These are phyloP conservation scores for Thielaviopsis cerberus DNA, from an alignment of 2,329 filamentous ascomycete genomes.

Conservation along the genomic window DNA sequence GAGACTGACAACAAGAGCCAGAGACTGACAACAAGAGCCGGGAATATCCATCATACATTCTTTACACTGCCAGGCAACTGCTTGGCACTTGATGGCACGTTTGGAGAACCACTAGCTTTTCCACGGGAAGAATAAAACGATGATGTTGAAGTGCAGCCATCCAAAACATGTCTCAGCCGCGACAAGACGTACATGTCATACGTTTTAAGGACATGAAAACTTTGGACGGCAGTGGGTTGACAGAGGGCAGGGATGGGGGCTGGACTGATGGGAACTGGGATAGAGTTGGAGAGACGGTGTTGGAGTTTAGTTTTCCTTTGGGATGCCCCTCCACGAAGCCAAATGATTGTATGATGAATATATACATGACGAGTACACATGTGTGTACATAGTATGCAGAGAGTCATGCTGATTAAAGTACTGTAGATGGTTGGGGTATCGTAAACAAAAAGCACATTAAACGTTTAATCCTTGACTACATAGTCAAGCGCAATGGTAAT, in stretches of 20 bases:
- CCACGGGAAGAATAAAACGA: background rate
- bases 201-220: no score
- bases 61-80: background rate
- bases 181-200: background rate
- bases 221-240: no score
- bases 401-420: background rate
- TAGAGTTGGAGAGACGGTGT: background rate
- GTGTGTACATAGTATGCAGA: background rate
- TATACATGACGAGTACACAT: no score
- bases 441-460: background rate
- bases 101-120: background rate
- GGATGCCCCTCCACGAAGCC: background rate
- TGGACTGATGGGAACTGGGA: background rate
- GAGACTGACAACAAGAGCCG: no score
- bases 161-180: background rate
- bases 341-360: background rate
- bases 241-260: background rate
- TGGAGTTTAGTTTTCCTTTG: background rate
- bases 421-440: background rate
- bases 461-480: background rate
- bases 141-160: background rate
- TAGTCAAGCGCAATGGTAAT: background rate
- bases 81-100: background rate
- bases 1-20: no score
- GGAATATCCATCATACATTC: no score